A percentile compares a stretch with the other conserved stretches of the same genome.
phyloP scores from a whole-genome alignment of 2,329 filamentous ascomycete species.

The Paecilomyces fulvus region DNA sequence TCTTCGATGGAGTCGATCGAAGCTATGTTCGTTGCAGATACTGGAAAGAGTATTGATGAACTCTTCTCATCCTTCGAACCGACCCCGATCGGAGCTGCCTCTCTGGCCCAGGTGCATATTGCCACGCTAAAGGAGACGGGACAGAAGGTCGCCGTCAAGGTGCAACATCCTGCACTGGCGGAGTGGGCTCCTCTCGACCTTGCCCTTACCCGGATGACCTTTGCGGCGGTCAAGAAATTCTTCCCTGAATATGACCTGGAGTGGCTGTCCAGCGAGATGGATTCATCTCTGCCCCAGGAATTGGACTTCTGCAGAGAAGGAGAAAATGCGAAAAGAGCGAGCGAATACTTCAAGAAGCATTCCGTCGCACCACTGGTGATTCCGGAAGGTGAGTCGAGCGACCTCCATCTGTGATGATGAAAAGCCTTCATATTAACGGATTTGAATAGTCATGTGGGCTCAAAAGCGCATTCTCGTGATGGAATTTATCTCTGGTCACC shows the following conservation, averaged over 20 bases:
- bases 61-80: slow-evolving; percentile 79
- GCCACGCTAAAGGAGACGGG: slow-evolving; percentile 74
- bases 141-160: slow-evolving; percentile 87
- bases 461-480: slow-evolving; percentile 86
- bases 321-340: slow-evolving; percentile 69
- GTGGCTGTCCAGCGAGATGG: slow-evolving; percentile 92
- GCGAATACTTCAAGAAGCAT: slow-evolving; percentile 69
- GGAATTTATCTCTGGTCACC: slow-evolving; percentile 79
- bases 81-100: slow-evolving; percentile 82
- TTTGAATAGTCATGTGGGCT: slow-evolving; percentile 66
- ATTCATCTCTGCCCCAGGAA: slow-evolving; percentile 80
- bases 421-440: neutral
- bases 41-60: slow-evolving; percentile 66
- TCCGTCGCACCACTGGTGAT: slow-evolving; percentile 75
- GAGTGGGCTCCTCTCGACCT: slow-evolving; percentile 88
- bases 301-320: slow-evolving; percentile 84
- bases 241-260: slow-evolving; percentile 97
- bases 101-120: slow-evolving; percentile 86
- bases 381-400: slow-evolving; percentile 49
- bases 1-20: slow-evolving; percentile 82
- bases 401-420: neutral
- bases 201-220: slow-evolving; percentile 77
- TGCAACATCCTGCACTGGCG: slow-evolving; percentile 83
- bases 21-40: slow-evolving; percentile 78
- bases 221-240: slow-evolving; percentile 79